phyloP scores from a whole-genome alignment of 305 asterid genomes.

The Coffea humblotiana region DNA sequence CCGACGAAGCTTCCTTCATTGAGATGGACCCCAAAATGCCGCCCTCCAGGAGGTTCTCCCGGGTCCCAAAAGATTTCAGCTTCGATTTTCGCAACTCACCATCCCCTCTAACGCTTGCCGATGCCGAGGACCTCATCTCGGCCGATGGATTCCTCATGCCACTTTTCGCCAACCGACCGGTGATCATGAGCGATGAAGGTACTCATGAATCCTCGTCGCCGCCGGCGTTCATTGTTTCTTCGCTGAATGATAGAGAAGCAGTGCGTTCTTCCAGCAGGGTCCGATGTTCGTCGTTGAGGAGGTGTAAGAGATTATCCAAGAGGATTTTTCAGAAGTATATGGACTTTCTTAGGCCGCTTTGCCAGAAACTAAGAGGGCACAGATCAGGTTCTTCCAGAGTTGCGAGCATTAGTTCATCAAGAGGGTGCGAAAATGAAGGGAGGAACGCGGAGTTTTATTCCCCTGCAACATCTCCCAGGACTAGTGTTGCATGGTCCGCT shows the following conservation, averaged over 20 bases:
- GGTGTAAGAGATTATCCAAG: constrained; percentile 50
- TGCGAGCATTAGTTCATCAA: constrained; percentile 25
- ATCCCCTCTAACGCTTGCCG: constrained; percentile 44
- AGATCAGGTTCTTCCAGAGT: constrained; percentile 25
- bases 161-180: constrained; percentile 21
- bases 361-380: constrained; percentile 32
- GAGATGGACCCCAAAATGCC: constrained; percentile 84
- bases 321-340: constrained; percentile 51
- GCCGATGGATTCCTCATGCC: constrained; percentile 70
- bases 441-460: constrained; percentile 25
- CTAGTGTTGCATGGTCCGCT: constrained; percentile 50
- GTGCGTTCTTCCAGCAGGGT: constrained; percentile 24
- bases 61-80: constrained; percentile 54
- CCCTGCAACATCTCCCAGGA: constrained; percentile 57
- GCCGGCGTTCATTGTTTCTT: constrained; percentile 19
- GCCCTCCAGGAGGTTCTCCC: constrained; percentile 70
- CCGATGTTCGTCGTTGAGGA: constrained; percentile 45
- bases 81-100: constrained; percentile 61
- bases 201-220: constrained; percentile 10
- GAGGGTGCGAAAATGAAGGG: constrained; percentile 28
- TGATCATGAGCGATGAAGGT: not conserved
- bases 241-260: constrained; percentile 5
- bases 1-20: constrained; percentile 60
- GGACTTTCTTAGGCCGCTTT: constrained; percentile 48
- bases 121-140: constrained; percentile 75